phyloP scores from a whole-genome alignment of 306 rosid genomes.

The Nissolia schottii region DNA sequence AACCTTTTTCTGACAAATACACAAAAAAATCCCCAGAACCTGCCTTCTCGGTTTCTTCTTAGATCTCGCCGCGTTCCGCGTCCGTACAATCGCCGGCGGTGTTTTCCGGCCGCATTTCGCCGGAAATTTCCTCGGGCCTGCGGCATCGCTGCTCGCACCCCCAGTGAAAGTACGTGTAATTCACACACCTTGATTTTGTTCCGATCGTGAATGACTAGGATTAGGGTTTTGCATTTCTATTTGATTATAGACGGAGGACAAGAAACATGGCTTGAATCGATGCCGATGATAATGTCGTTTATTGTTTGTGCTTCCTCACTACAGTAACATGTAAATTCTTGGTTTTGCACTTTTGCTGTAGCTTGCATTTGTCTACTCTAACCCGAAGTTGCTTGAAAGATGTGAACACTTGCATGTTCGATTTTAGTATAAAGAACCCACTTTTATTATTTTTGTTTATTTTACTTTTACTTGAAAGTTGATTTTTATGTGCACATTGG shows the following conservation, averaged over 20 bases:
- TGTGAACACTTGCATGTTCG: constrained; percentile 22
- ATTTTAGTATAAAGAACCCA: neutral
- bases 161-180: neutral
- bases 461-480: neutral
- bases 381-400: neutral
- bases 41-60: neutral
- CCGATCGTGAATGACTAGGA: constrained; percentile 10
- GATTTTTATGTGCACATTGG: constrained; percentile 12
- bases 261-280: neutral
- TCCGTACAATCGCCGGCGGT: constrained; percentile 18
- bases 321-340: neutral
- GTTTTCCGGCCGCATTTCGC: neutral
- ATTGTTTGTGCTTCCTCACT: neutral
- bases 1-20: constrained; percentile 17
- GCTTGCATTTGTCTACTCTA: constrained; percentile 18
- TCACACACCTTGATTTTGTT: neutral
- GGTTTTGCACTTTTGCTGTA: neutral
- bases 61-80: constrained; percentile 35
- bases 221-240: constrained; percentile 18
- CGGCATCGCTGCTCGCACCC: neutral
- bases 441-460: neutral
- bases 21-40: constrained; percentile 24
- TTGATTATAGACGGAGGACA: neutral
- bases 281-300: neutral
- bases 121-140: neutral